phyloP scores from a whole-genome alignment of 164 flowering plant species.

The Warburgia ugandensis region DNA sequence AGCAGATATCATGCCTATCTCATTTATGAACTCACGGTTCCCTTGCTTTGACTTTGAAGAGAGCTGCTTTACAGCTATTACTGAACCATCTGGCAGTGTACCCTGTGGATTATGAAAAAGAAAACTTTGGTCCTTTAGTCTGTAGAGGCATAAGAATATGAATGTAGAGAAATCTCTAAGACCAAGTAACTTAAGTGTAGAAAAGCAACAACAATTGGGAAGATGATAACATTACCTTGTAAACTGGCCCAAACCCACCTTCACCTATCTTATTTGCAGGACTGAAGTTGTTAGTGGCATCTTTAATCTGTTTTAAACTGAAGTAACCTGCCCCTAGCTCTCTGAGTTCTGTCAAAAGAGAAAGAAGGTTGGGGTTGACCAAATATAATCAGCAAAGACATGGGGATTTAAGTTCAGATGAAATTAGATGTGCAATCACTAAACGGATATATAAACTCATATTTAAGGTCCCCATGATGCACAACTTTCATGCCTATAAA shows the following conservation, averaged over 20 bases:
- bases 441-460: no score
- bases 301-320: conserved; percentile 58
- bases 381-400: not conserved
- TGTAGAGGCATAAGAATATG: no score
- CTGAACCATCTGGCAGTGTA: conserved; percentile 34
- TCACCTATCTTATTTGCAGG: conserved; percentile 75
- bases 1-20: conserved; percentile 57
- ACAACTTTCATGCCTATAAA: no score
- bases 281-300: conserved; percentile 69
- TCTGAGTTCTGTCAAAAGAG: conserved; percentile 40
- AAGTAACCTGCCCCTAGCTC: conserved; percentile 61
- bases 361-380: no score
- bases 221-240: conserved; percentile 38
- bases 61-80: conserved; percentile 64
- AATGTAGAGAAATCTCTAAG: no score
- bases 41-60: conserved; percentile 62
- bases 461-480: no score
- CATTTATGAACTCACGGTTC: conserved; percentile 60
- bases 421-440: no score
- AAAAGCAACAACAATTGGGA: no score
- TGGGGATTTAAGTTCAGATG: not conserved
- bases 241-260: conserved; percentile 88
- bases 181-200: no score
- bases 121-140: not conserved
- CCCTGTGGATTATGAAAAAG: conserved; percentile 12